Conservation (phyloP, 176 grass and related monocot species). For the Secale cereale region DNA sequence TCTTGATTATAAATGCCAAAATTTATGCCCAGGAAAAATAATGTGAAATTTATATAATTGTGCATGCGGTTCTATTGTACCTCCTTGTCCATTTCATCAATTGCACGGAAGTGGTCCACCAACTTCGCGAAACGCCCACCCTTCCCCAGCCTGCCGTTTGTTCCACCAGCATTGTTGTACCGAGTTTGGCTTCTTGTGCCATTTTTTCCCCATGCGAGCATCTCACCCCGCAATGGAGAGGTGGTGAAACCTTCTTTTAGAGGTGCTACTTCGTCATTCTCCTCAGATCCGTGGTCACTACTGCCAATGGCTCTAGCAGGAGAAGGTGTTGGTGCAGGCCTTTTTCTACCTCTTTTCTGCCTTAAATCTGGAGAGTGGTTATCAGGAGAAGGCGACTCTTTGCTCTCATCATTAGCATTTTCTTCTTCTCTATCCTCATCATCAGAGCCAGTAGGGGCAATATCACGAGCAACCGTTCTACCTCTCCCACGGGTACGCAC, state of each 20-base stretch:
- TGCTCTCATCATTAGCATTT: constrained; percentile 56
- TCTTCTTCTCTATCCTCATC: constrained; percentile 61
- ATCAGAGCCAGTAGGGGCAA: constrained; percentile 38
- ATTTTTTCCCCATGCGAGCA: constrained; percentile 86
- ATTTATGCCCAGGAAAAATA: constrained; percentile 1
- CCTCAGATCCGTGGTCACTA: constrained; percentile 45
- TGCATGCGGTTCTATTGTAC: constrained; percentile 28
- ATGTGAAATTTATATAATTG: not conserved
- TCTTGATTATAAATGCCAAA: not conserved
- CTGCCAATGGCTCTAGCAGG: constrained; percentile 47
- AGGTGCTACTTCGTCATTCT: constrained; percentile 44
- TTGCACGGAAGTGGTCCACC: constrained; percentile 51
- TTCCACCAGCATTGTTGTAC: constrained; percentile 49
- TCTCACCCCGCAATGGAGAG: constrained; percentile 63
- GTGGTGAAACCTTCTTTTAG: constrained; percentile 49
- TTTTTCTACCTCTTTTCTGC: constrained; percentile 53
- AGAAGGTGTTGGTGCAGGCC: constrained; percentile 38
- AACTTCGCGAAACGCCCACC: constrained; percentile 58
- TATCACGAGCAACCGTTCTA: constrained; percentile 34
- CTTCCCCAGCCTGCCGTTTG: constrained; percentile 54
- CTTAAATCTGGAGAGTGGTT: constrained; percentile 58
- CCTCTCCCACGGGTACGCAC: constrained; percentile 45
- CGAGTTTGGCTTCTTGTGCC: constrained; percentile 77
- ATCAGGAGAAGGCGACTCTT: constrained; percentile 64
- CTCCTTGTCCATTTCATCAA: constrained; percentile 61